A percentile compares a stretch with the other conserved stretches of the same genome.
Evolutionary conservation across 441 rosid species (phyloP).

Genomic region (Mallotus japonicus): DNA sequence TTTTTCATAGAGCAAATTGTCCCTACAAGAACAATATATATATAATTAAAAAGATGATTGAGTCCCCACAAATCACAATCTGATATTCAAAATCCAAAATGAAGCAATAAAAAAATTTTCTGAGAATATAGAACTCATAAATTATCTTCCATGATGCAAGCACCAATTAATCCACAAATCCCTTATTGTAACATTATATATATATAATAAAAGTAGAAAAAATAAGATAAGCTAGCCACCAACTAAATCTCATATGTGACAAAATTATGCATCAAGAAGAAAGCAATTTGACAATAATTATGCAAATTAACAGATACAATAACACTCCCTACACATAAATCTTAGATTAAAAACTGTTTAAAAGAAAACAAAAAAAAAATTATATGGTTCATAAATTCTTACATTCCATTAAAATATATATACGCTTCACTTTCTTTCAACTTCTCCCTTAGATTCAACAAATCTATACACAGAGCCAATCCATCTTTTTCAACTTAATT

Average conservation of each 20-base stretch:
- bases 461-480: constrained; percentile 41
- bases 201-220: constrained; percentile 13
- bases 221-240: constrained; percentile 43
- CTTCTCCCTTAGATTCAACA: constrained; percentile 23
- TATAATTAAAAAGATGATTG: background rate
- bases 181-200: background rate
- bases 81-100: constrained; percentile 16
- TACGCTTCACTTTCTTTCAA: constrained; percentile 29
- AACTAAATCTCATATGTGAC: constrained; percentile 41
- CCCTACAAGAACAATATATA: constrained; percentile 1
- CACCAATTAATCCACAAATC: constrained; percentile 16
- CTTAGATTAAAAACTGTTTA: background rate
- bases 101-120: constrained; percentile 22
- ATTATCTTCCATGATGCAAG: constrained; percentile 33
- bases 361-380: background rate
- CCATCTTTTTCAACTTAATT: constrained; percentile 26
- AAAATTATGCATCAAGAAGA: constrained; percentile 15
- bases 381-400: constrained; percentile 18
- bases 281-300: constrained; percentile 19
- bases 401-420: constrained; percentile 26
- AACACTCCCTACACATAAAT: constrained; percentile 4
- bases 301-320: background rate
- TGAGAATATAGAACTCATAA: background rate
- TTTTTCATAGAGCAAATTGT: background rate
- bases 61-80: constrained; percentile 21